phyloP scores from a whole-genome alignment of 441 rosid species.

The Iberis amara region DNA sequence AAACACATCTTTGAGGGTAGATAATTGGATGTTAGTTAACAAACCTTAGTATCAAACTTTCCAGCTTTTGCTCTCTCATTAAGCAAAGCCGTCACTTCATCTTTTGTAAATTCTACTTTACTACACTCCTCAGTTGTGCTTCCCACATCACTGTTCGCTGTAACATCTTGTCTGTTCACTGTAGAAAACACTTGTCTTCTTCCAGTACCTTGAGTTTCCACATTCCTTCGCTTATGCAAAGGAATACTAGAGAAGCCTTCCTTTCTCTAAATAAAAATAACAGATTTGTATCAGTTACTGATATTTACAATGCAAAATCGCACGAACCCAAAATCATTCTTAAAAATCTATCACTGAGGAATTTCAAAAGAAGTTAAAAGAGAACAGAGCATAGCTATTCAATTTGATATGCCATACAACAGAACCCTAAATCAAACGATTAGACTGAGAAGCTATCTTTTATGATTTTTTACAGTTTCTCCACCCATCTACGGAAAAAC shows the following conservation, averaged over 20 bases:
- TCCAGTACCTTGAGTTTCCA: conserved; percentile 35
- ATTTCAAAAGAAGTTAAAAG: background rate
- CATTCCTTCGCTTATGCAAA: conserved; percentile 57
- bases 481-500: background rate
- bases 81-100: conserved; percentile 67
- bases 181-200: conserved; percentile 52
- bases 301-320: no score
- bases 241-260: conserved; percentile 44
- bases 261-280: conserved; percentile 45
- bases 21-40: no score
- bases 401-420: background rate
- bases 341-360: background rate
- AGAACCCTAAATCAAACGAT: background rate
- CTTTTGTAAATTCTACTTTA: conserved; percentile 55
- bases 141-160: conserved; percentile 36
- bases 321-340: background rate
- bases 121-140: conserved; percentile 45
- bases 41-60: conserved; percentile 80
- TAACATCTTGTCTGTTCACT: conserved; percentile 49
- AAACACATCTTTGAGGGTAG: background rate
- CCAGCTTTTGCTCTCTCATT: conserved; percentile 64
- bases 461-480: no score
- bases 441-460: background rate
- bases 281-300: no score
- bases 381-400: background rate